phyloP scores from a whole-genome alignment of 805 yeast species.

The Spathaspora boniae region DNA sequence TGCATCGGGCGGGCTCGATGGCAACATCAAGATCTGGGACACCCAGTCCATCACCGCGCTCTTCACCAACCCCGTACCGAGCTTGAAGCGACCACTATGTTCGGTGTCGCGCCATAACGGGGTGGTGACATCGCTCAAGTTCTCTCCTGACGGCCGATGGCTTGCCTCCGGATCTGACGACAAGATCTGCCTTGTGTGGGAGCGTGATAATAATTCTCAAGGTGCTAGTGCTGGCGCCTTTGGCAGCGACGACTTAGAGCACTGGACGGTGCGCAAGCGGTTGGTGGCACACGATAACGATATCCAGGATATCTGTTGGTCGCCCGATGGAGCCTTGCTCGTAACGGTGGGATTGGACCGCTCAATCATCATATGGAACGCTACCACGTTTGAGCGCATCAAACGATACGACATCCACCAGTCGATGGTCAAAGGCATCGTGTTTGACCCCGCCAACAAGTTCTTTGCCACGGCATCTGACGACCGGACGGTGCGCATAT shows the following conservation, averaged over 20 bases:
- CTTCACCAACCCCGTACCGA: too few relatives aligned
- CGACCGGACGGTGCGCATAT: conserved; percentile 85
- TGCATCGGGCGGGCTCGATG: conserved; percentile 92
- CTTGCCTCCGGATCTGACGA: conserved; percentile 96
- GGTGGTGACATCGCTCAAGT: conserved; percentile 89
- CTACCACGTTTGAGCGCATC: conserved; percentile 83
- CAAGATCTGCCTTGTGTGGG: conserved; percentile 88
- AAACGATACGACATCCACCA: conserved; percentile 90
- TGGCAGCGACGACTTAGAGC: conserved; percentile 67
- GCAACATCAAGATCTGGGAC: conserved; percentile 90
- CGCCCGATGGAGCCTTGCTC: conserved; percentile 86
- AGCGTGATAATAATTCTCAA: conserved; percentile 63
- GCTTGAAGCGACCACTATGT: conserved; percentile 53
- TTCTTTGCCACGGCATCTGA: conserved; percentile 97
- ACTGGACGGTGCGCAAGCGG: conserved; percentile 91
- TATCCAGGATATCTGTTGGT: conserved; percentile 97
- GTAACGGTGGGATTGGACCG: conserved; percentile 95
- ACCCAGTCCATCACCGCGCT: conserved; percentile 50
- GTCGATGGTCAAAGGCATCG: conserved; percentile 93
- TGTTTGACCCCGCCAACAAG: conserved; percentile 97
- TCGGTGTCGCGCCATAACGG: conserved; percentile 96
- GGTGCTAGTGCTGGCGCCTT: conserved; percentile 66
- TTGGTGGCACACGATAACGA: conserved; percentile 97
- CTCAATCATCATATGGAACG: conserved; percentile 91
- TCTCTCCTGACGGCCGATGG: conserved; percentile 88